Percentiles rank a stretch among this genome's conserved stretches.
Evolutionary conservation across 495 filamentous ascomycete species (phyloP).

Genomic region (Neurospora sublineolata): DNA sequence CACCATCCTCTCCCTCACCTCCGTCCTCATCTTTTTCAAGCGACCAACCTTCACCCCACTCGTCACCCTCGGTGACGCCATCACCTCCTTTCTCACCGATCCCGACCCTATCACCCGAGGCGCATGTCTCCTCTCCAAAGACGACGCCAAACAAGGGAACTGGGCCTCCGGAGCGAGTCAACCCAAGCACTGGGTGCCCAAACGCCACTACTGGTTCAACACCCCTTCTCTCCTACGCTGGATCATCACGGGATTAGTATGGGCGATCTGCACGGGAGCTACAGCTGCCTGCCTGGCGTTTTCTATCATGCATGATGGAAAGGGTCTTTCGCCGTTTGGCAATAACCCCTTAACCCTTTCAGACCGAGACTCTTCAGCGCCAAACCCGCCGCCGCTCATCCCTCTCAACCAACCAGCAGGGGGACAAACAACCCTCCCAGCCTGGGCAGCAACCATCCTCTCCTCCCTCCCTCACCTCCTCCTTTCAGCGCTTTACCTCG

Average conservation of each 20-base stretch:
- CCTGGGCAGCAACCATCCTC: slow-evolving; percentile 16
- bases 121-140: slow-evolving; percentile 29
- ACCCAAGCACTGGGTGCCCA: slow-evolving; percentile 29
- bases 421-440: not conserved
- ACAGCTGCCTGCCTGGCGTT: slow-evolving; percentile 22
- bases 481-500: slow-evolving; percentile 29
- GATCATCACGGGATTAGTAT: slow-evolving; percentile 18
- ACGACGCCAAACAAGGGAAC: slow-evolving; percentile 25
- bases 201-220: slow-evolving; percentile 30
- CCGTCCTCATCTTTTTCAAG: slow-evolving; percentile 21
- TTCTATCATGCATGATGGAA: slow-evolving; percentile 9
- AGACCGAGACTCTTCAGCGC: not conserved
- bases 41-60: slow-evolving; percentile 26
- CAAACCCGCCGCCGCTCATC: not conserved
- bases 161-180: slow-evolving; percentile 19
- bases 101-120: slow-evolving; percentile 27
- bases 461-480: slow-evolving; percentile 29
- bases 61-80: slow-evolving; percentile 34
- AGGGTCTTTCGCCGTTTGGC: slow-evolving; percentile 22
- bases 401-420: not conserved
- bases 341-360: not conserved
- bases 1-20: slow-evolving; percentile 21
- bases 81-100: slow-evolving; percentile 32
- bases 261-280: slow-evolving; percentile 16
- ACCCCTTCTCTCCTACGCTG: slow-evolving; percentile 27